These are phyloP conservation scores for Coniochaeta sp. DNA, from an alignment of 2,329 filamentous ascomycete genomes.

Conservation along the genomic window DNA sequence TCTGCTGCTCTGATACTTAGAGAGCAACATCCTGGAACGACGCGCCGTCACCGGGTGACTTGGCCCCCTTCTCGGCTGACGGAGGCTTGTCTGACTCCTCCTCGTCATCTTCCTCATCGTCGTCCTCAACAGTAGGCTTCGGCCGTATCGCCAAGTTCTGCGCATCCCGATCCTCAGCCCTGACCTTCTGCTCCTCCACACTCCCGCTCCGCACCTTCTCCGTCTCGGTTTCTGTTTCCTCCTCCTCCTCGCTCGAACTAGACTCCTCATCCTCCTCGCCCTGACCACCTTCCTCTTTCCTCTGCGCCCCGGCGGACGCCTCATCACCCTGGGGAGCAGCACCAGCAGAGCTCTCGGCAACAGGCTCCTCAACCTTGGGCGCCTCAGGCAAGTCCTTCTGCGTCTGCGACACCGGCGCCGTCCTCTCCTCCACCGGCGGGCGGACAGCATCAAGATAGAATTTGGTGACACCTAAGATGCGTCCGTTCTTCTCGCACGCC, in stretches of 20 bases:
- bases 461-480: conserved; percentile 87
- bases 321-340: conserved; percentile 10
- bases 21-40: conserved; percentile 60
- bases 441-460: conserved; percentile 85
- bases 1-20: conserved; percentile 19
- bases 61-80: conserved; percentile 30
- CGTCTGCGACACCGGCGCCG: neutral
- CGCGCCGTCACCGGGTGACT: conserved; percentile 44
- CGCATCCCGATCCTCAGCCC: conserved; percentile 45
- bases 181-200: conserved; percentile 47
- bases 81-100: conserved; percentile 3
- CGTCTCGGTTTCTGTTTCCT: conserved; percentile 13
- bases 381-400: conserved; percentile 18
- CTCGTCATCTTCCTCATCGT: conserved; percentile 18
- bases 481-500: conserved; percentile 87
- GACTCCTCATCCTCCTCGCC: conserved; percentile 11
- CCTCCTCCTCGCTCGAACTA: conserved; percentile 19
- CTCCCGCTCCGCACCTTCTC: conserved; percentile 25
- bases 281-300: conserved; percentile 21
- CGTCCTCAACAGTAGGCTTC: conserved; percentile 14
- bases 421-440: conserved; percentile 23
- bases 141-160: conserved; percentile 46
- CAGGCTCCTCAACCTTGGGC: neutral
- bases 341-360: conserved; percentile 3
- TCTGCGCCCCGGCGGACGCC: conserved; percentile 11